phyloP scores from a whole-genome alignment of 495 filamentous ascomycete species.

The Terfezia boudieri region DNA sequence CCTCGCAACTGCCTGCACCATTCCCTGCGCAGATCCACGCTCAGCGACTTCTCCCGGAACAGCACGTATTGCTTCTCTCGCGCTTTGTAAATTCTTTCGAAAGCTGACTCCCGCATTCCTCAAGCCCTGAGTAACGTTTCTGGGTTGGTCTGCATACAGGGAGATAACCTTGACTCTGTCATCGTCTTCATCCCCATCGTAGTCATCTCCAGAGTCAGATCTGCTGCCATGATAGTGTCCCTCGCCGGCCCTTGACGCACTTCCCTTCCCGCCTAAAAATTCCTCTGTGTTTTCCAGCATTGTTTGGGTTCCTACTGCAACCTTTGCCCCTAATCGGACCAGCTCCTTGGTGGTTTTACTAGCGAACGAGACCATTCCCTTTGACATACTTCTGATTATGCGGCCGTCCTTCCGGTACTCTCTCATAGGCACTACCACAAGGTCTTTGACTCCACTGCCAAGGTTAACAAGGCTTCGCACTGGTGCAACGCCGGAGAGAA shows the following conservation, averaged over 20 bases:
- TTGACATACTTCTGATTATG: conserved; percentile 73
- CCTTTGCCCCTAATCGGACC: conserved; percentile 77
- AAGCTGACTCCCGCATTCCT: conserved; percentile 60
- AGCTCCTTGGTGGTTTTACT: conserved; percentile 82
- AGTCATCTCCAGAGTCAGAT: conserved; percentile 20
- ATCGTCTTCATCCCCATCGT: conserved; percentile 39
- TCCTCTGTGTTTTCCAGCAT: conserved; percentile 74
- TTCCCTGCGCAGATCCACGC: conserved; percentile 58
- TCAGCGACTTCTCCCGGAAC: conserved; percentile 82
- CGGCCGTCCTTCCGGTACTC: conserved; percentile 91
- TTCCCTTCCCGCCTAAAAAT: conserved; percentile 32
- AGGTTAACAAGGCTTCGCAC: conserved; percentile 79
- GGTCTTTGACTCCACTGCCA: conserved; percentile 59
- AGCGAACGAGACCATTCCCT: conserved; percentile 70
- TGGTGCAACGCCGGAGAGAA: conserved; percentile 75
- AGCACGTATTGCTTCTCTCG: conserved; percentile 81
- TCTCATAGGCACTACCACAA: conserved; percentile 68
- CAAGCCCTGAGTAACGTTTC: conserved; percentile 67
- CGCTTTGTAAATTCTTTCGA: conserved; percentile 61
- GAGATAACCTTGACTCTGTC: conserved; percentile 56
- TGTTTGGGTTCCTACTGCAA: conserved; percentile 85
- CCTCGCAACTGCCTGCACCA: conserved; percentile 54
- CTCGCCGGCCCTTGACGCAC: conserved; percentile 4
- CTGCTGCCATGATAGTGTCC: conserved; percentile 11
- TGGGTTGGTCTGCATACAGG: conserved; percentile 78